Percentiles rank a stretch among this genome's conserved stretches.
Conservation (phyloP, 139 green algal species). For the Zygnema circumcarinatum region DNA sequence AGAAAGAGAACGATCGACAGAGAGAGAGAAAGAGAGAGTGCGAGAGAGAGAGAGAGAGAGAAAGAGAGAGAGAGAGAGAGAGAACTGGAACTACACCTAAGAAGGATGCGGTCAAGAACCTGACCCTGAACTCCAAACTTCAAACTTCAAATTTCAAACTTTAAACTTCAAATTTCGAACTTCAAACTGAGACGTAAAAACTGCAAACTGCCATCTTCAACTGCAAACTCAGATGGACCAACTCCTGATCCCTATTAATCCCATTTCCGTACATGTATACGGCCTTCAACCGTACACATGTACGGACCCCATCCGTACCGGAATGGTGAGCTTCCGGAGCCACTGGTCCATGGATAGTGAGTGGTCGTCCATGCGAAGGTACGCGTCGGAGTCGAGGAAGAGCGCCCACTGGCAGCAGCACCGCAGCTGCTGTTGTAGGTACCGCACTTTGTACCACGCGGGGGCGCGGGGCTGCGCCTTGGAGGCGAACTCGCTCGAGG, state of each 20-base stretch:
- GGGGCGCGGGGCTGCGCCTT: not conserved
- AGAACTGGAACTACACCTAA: too few species aligned
- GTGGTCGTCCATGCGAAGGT: constrained; percentile 30
- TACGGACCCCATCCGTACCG: too few species aligned
- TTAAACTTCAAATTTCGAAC: too few species aligned
- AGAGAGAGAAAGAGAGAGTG: not conserved
- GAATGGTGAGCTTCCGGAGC: not conserved
- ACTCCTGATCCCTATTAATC: too few species aligned
- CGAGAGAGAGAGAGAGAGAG: not conserved
- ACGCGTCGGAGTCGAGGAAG: constrained; percentile 30
- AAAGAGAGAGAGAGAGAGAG: not conserved
- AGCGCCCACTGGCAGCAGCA: constrained; percentile 37
- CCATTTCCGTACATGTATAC: too few species aligned
- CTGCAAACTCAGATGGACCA: too few species aligned
- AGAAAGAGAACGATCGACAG: not conserved
- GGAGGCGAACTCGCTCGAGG: not conserved
- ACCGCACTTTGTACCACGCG: constrained; percentile 23
- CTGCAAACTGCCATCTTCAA: too few species aligned
- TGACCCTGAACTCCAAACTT: too few species aligned
- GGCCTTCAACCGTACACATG: too few species aligned
- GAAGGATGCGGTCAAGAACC: too few species aligned
- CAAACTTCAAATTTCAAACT: too few species aligned
- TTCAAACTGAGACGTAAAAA: too few species aligned
- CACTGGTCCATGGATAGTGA: constrained; percentile 6
- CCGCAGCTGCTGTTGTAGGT: constrained; percentile 17